Evolutionary conservation across 2,329 filamentous ascomycete species (phyloP), one percentile per base, ranked within the genome.

Genomic region (Alternaria angustiovoidea): DNA sequence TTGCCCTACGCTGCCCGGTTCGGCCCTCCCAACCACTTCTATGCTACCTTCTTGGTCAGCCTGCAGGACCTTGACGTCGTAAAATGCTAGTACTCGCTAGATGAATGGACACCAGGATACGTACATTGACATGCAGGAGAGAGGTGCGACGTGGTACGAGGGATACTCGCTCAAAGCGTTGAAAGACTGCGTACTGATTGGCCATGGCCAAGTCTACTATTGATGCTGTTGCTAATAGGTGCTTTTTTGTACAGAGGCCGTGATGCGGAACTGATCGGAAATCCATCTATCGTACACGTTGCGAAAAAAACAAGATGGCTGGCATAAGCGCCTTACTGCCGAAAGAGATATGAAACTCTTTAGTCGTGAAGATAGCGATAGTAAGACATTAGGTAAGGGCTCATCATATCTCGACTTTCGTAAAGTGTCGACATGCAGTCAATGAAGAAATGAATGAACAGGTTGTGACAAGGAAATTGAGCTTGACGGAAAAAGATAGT

Each of bases 161-260:
- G 60, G 58, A 58, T 59, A 60, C 48, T 67, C 51, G 53, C 54
- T 60, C 60, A 57, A 44, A 57, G 55, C 56, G 28, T 51, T 59
- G 30, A 55, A 62, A 43, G 49, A 47, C 44, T 57, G 63, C 54
- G 42, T 59, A 54, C 52, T 66, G 51, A 66, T 65, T 69, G 68
- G 67, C 54, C 62, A 46, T 63, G 51, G 24, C 51, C 67, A 53
- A 48, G 63, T 71, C 62, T 71, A 68, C 61, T 72, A 73, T 75
- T 64, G 68, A 70, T 75, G 70, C 54, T 73, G 64, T 62, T 71
- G 72, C 67, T 75, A 70, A 65, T 72, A 70, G 61, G 60, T 73
- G 69, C 65, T 75, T 77, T 75, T 39, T 39, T 78, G 63, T 77
- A 78, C 73, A 78, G 59, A 75, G 72, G 75, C 74, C 74, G 74